Conservation (phyloP, 345 rosid species). For the Aegle marmelos region DNA sequence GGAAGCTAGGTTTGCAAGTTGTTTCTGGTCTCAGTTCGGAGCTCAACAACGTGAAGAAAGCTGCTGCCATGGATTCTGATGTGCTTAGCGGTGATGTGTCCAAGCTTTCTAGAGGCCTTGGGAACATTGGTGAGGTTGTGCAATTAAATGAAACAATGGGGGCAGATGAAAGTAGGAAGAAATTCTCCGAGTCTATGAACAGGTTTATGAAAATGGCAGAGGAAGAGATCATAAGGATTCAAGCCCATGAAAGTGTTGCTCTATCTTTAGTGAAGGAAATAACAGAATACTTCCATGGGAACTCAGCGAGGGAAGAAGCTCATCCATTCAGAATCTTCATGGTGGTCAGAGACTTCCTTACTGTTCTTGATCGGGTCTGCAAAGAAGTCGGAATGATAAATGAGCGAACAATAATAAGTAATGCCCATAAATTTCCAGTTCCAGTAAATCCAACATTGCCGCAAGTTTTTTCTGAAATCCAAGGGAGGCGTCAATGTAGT, state of each 20-base stretch:
- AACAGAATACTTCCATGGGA: slow-evolving; percentile 97
- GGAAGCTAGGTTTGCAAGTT: slow-evolving; percentile 90
- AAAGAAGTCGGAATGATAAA: slow-evolving; percentile 91
- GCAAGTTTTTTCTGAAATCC: slow-evolving; percentile 43
- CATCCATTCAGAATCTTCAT: slow-evolving; percentile 95
- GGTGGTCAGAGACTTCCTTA: slow-evolving; percentile 94
- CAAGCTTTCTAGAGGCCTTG: slow-evolving; percentile 73
- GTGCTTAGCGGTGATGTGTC: slow-evolving; percentile 73
- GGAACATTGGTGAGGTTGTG: slow-evolving; percentile 52
- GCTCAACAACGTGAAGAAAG: slow-evolving; percentile 81
- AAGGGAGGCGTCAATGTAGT: slow-evolving; percentile 37
- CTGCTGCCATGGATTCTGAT: slow-evolving; percentile 98
- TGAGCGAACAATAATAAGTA: slow-evolving; percentile 77
- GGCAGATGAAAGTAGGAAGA: slow-evolving; percentile 40
- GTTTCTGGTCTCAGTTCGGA: slow-evolving; percentile 83
- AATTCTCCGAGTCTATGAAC: slow-evolving; percentile 71
- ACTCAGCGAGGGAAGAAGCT: slow-evolving; percentile 99
- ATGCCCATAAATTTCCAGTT: slow-evolving; percentile 78
- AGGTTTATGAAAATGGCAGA: slow-evolving; percentile 62
- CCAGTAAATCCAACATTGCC: slow-evolving; percentile 76
- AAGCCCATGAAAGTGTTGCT: slow-evolving; percentile 87
- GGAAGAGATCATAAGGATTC: slow-evolving; percentile 83
- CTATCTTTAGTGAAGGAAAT: slow-evolving; percentile 88
- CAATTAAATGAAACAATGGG: slow-evolving; percentile 36
- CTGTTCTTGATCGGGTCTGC: slow-evolving; percentile 86